Base-by-base conservation (phyloP, 768 basidiomycete genomes). In the Boletus rufocinnamomeus region DNA sequence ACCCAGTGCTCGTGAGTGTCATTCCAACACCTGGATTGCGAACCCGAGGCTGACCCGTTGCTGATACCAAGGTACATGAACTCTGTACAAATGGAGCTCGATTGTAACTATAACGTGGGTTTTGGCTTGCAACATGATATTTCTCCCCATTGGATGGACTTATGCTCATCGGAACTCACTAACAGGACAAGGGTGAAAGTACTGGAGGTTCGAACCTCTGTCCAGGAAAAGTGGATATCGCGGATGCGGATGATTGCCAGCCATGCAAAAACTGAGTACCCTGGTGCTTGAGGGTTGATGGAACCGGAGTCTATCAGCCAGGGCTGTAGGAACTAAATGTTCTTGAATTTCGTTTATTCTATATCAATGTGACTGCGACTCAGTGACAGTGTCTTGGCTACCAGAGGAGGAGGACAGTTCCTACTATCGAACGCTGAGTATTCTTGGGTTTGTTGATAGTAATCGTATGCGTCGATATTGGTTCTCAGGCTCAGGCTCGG, bases 91-190 rank as follows among this genome's bases (percentile, higher is more conserved):
- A n/a, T n/a, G 7, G 21, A 2, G 6, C 13, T 23, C 5, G 0
- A 14, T 19, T 58, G 52, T 19, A 3, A 32, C 6, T 58, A 58
- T 47, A 16, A 40, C 32, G 59, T 60, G 11, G 28, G 58, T 57
- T 57, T 14, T n/a, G 27, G 4, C 47, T 47, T 6, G 16, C 44
- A 13, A 17, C 14, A 6, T 40, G 23, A 44, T 27, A 23, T 37
- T 45, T 50, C 25, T 25, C 5, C 4, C 10, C 46, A 2, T 58
- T 28, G 4, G 28, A 40, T 34, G 44, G 17, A 43, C 21, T 43
- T 13, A 21, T 7, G 21, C 41, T 43, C n/a, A n/a, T 11, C 10
- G n/a, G 21, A 43, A 43, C 21, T 2, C 11, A 17, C 11, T 21
- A 11, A 43, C 21, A 43, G 41, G 41, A 19, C 21, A 4, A n/a